These are phyloP conservation scores for Gaultheria prostrata DNA, from an alignment of 148 eudicot genomes.

Conservation along the genomic window DNA sequence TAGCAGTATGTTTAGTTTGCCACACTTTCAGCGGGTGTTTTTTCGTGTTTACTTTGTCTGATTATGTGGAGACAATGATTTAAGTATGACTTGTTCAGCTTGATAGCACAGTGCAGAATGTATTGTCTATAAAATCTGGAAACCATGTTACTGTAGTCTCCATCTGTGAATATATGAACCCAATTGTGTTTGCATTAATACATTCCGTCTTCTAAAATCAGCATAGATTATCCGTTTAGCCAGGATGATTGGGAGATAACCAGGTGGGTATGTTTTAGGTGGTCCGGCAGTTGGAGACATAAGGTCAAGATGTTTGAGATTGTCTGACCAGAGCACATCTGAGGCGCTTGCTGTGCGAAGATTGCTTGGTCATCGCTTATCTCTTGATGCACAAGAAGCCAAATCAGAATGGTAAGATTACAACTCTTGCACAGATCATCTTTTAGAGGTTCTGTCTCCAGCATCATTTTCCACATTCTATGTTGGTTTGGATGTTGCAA, in stretches of 20 bases:
- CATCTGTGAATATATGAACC: neutral
- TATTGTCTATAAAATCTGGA: neutral
- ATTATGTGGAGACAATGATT: neutral
- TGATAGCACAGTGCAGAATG: neutral
- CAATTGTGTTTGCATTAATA: neutral
- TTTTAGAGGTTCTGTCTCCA: neutral
- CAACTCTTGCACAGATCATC: constrained; percentile 6
- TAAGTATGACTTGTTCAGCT: neutral
- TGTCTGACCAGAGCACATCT: constrained; percentile 80
- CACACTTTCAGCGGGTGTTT: neutral
- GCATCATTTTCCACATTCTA: neutral
- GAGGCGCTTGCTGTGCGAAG: constrained; percentile 89
- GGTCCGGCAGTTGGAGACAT: constrained; percentile 99
- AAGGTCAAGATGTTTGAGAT: constrained; percentile 93
- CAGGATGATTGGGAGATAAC: neutral
- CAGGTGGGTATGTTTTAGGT: constrained; percentile 42
- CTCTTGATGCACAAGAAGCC: constrained; percentile 68
- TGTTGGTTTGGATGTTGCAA: neutral
- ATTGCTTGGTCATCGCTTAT: constrained; percentile 86
- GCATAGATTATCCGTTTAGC: neutral
- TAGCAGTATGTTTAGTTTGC: neutral
- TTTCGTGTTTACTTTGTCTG: neutral
- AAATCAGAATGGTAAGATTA: constrained; percentile 75
- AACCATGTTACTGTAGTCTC: neutral
- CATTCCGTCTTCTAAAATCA: neutral